These are phyloP conservation scores for Crithidia thermophila DNA, from an alignment of 208 protist genomes.

Conservation along the genomic window DNA sequence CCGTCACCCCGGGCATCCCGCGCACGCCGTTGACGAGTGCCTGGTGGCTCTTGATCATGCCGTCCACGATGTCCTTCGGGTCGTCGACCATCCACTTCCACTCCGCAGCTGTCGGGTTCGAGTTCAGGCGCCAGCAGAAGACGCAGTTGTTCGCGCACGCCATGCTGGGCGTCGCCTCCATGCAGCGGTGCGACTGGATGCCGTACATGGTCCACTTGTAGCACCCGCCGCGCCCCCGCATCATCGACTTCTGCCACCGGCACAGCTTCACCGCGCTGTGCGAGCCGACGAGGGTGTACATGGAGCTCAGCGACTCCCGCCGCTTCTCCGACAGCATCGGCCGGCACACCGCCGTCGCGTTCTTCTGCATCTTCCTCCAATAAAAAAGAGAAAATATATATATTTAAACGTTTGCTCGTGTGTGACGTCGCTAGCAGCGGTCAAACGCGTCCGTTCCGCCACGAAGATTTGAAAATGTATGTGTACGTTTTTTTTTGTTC, in stretches of 20 bases:
- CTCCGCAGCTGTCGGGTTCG: slow-evolving; percentile 90
- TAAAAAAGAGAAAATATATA: not conserved
- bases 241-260: slow-evolving; percentile 97
- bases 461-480: too few relatives aligned
- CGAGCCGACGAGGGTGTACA: slow-evolving; percentile 93
- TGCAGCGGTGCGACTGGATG: slow-evolving; percentile 95
- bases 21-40: slow-evolving; percentile 77
- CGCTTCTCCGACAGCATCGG: slow-evolving; percentile 85
- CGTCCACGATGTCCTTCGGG: slow-evolving; percentile 83
- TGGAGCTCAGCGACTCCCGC: slow-evolving; percentile 57
- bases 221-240: slow-evolving; percentile 96
- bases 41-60: slow-evolving; percentile 81
- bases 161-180: slow-evolving; percentile 97
- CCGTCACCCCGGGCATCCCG: slow-evolving; percentile 92
- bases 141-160: slow-evolving; percentile 97
- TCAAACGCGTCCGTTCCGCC: too few relatives aligned
- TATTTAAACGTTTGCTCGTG: not conserved
- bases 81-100: slow-evolving; percentile 95
- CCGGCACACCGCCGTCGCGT: slow-evolving; percentile 23
- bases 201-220: slow-evolving; percentile 99
- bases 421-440: too few relatives aligned
- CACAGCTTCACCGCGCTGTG: slow-evolving; percentile 98
- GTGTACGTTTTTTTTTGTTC: too few relatives aligned
- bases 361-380: slow-evolving; percentile 20
- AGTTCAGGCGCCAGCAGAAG: slow-evolving; percentile 96